Evolutionary conservation across 2,329 filamentous ascomycete genomes (phyloP), one percentile per base, ranked within the genome.

Genomic region (Pestalotiopsis sp.): DNA sequence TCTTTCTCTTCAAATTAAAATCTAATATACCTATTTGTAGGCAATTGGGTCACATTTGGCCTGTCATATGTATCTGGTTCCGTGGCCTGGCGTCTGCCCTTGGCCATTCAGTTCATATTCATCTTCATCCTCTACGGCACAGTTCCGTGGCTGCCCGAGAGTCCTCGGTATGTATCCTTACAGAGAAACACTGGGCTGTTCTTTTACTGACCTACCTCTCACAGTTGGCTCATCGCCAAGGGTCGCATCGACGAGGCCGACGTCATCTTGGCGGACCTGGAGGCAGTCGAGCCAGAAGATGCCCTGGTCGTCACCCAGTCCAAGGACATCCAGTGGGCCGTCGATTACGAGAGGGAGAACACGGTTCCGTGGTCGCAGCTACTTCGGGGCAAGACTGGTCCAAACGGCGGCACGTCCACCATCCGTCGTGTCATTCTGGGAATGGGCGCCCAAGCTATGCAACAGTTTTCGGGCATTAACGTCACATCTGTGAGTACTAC

Each of bases 381-480:
- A 0, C 73, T 88, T 1, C 80, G 82, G 4, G 83, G 84, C 25
- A 82, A 81, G 56, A 83, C 82, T n/a, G 78, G 77, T 23, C 76
- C 78, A 20, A 76, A 82, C 66, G 81, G 78, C 11, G 83, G 83
- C 13, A 87, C 85, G 1, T 81, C 82, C 57, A 87, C 84, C 0
- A 78, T 88, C 9, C 81, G 86, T 6, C 80, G 86, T 13, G 66
- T 88, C 1, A 66, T 88, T 2, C 81, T 89, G 0, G 86, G 86
- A 3, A 84, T 84, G 73, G 84, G 85, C 0, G 83, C 83, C 0
- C 86, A 87, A 64, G 81, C 65, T 25, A 20, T 61, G 58, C 25
- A 66, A 25, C 68, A 71, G 23, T 64, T 70, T 27, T 87, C 86
- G 23, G 77, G 77, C 1, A 74, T 79, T 56, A 78, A 78, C 23